Conservation (phyloP, 257 asterid species). For the Galeopsis tetrahit region DNA sequence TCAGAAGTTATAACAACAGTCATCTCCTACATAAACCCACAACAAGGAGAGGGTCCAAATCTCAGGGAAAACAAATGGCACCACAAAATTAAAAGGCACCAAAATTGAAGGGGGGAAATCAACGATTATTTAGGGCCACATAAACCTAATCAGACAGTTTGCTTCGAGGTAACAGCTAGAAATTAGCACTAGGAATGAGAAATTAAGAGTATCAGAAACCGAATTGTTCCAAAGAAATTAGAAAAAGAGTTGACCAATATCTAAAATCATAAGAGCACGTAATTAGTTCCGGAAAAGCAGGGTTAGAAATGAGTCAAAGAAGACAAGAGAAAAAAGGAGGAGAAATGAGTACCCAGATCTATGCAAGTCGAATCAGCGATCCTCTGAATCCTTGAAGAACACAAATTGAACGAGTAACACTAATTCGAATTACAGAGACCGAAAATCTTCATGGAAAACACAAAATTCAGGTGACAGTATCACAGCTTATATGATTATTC, state of each 20-base stretch:
- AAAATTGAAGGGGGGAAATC: background rate
- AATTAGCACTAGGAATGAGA: conserved; percentile 20
- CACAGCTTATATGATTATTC: conserved; percentile 9
- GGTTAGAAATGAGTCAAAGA: background rate
- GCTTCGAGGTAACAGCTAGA: conserved; percentile 18
- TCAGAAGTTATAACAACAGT: conserved; percentile 1
- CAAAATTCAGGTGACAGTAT: conserved; percentile 10
- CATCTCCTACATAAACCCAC: background rate
- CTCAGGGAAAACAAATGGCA: background rate
- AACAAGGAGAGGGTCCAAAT: conserved; percentile 20
- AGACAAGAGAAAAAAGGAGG: background rate
- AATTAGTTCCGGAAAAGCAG: conserved; percentile 24
- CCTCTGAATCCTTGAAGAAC: conserved; percentile 36
- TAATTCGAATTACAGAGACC: conserved; percentile 12
- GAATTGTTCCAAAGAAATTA: conserved; percentile 25
- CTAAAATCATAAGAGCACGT: conserved; percentile 7
- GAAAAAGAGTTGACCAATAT: conserved; percentile 36
- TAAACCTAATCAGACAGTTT: background rate
- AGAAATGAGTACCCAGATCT: conserved; percentile 54
- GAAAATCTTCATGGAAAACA: conserved; percentile 19
- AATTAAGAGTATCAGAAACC: conserved; percentile 22
- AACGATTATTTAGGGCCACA: conserved; percentile 23
- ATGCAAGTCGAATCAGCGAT: conserved; percentile 30
- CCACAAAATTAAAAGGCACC: conserved; percentile 1
- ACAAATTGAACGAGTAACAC: conserved; percentile 14